Base-by-base conservation (phyloP, 306 rosid genomes). In the Morella rubra region DNA sequence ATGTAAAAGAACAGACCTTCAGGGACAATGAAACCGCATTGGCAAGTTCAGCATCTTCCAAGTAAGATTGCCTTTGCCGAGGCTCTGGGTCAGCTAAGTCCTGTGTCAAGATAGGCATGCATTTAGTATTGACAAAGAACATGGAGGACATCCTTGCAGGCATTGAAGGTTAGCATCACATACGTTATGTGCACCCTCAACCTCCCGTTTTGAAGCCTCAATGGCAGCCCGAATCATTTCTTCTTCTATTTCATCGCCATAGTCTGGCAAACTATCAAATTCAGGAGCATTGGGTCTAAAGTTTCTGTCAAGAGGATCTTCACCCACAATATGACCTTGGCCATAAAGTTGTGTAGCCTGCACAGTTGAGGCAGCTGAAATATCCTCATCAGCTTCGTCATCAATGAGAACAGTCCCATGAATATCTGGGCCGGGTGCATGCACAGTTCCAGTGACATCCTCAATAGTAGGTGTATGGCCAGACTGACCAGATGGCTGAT, bases 141-240 rank as follows among this genome's bases (percentile, higher is more conserved):
- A 54, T 56, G 55, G 73, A 72, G 50, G 72, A 79, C 75, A 45
- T 73, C 74, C 84, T 66, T 20, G 73, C 46, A 72, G 76, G 80
- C 76, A 65, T 59, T 49, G 73, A 40, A 73, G 81, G 59, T 61
- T 53, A 64, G 70, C 19, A 42, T 42, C 59, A 80, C 91, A 72
- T 88, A 92, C 97, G 84, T 44, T 64, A 73, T 87, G 84, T 49
- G 77, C 76, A 80, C 54, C 91, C 82, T 81, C 92, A 66, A 82
- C 91, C 74, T 95, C 98, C 76, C 75, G 58, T 73, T 77, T 89
- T 77, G 98, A 95, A 84, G 97, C 97, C 79, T 92, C 97, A 65
- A 95, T 92, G 74, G 97, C 98, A 80, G 98, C 97, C 56, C 85
- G 96, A 45, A 95, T 81, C 96, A 95, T 95, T 86, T 92, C 93